These are phyloP conservation scores for Cutaneotrichosporon curvatum DNA, from an alignment of 1,284 basidiomycete species.

Conservation along the genomic window DNA sequence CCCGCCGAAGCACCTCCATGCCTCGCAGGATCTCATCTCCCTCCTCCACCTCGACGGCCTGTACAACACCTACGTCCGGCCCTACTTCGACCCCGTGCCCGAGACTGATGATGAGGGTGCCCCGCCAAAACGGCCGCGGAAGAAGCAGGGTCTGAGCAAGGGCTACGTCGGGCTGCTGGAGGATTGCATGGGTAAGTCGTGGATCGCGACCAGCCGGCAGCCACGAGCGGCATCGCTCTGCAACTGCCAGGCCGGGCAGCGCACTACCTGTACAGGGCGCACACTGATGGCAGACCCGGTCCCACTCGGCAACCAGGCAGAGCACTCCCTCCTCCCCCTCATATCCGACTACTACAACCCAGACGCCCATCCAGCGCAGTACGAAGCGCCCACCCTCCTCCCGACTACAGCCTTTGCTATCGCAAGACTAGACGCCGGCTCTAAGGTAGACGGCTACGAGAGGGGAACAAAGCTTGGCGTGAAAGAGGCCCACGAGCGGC, in stretches of 20 bases:
- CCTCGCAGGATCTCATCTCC: constrained; percentile 38
- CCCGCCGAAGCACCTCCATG: constrained; percentile 30
- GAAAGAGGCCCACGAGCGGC: constrained; percentile 15
- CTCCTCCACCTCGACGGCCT: constrained; percentile 35
- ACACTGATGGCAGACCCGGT: constrained; percentile 25
- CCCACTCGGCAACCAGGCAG: constrained; percentile 25
- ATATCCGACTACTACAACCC: constrained; percentile 7
- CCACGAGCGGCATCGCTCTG: neutral
- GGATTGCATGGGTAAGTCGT: constrained; percentile 37
- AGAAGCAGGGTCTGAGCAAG: constrained; percentile 28
- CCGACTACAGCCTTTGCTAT: constrained; percentile 18
- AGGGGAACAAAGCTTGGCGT: constrained; percentile 31
- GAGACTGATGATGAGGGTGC: constrained; percentile 21
- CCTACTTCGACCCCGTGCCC: constrained; percentile 26
- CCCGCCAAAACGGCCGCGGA: constrained; percentile 4
- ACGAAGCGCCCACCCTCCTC: constrained; percentile 16
- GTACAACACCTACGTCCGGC: constrained; percentile 38
- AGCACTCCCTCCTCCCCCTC: constrained; percentile 25
- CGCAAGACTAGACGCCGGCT: constrained; percentile 29
- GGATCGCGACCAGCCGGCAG: neutral
- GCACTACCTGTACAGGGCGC: neutral
- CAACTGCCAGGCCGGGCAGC: neutral
- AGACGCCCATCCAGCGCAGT: neutral
- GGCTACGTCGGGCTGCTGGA: constrained; percentile 36
- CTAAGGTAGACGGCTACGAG: constrained; percentile 31